Evolutionary conservation across 176 grass and related monocot genomes (phyloP).

Genomic region (Luzula sylvatica): DNA sequence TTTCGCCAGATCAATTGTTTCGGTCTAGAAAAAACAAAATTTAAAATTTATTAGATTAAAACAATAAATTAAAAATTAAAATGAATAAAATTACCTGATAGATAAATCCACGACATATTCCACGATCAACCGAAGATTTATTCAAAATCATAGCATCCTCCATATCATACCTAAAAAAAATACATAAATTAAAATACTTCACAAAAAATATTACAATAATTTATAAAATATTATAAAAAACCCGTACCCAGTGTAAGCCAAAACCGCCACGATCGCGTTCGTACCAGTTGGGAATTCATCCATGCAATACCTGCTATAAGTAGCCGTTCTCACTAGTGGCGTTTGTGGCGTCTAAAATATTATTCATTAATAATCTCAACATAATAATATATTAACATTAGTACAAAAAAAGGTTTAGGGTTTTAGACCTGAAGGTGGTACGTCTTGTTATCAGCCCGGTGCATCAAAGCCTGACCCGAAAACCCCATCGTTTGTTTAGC

Average conservation of each 20-base stretch:
- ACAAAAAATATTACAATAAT: conserved; percentile 9
- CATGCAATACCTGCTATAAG: conserved; percentile 75
- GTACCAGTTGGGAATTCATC: conserved; percentile 87
- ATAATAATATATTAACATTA: conserved; percentile 2
- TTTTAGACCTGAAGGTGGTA: conserved; percentile 85
- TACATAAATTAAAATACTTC: conserved; percentile 13
- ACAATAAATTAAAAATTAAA: neutral
- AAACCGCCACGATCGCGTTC: conserved; percentile 92
- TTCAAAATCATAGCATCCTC: conserved; percentile 99
- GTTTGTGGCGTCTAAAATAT: conserved; percentile 69
- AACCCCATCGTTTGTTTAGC: conserved; percentile 99
- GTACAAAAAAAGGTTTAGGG: neutral
- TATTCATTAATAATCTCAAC: neutral
- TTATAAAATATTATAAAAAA: conserved; percentile 13
- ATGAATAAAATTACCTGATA: conserved; percentile 50
- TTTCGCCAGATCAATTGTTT: conserved; percentile 61
- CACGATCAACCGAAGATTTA: conserved; percentile 90
- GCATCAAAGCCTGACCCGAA: conserved; percentile 69
- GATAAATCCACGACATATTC: conserved; percentile 81
- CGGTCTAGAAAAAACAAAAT: too few species aligned
- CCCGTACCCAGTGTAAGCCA: conserved; percentile 74
- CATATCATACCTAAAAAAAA: conserved; percentile 84
- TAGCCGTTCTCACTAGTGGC: conserved; percentile 75
- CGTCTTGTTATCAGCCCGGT: conserved; percentile 75
- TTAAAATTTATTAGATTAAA: too few species aligned